These are phyloP conservation scores for Cucurbita argyrosperma DNA, from an alignment of 306 rosid species.

Conservation along the genomic window DNA sequence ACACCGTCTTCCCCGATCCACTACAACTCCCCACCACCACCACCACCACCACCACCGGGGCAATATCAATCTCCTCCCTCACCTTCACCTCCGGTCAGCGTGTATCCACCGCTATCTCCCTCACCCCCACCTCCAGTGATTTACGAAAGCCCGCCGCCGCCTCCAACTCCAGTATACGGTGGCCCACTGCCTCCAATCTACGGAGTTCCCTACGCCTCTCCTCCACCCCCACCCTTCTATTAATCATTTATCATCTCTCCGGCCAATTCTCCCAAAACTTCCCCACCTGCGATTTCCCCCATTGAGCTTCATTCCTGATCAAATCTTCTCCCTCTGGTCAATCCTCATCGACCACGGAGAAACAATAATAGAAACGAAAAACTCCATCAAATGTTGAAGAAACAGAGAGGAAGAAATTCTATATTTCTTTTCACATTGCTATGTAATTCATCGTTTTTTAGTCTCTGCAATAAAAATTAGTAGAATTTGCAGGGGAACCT, in stretches of 20 bases:
- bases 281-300: neutral
- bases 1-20: neutral
- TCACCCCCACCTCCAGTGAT: conserved; percentile 10
- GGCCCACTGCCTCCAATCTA: conserved; percentile 9
- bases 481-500: neutral
- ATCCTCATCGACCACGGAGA: neutral
- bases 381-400: neutral
- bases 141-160: conserved; percentile 9
- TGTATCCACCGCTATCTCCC: neutral
- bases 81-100: neutral
- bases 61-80: conserved; percentile 9
- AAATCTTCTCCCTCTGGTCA: neutral
- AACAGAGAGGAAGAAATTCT: neutral
- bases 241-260: neutral
- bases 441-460: neutral
- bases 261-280: neutral
- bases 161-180: conserved; percentile 15
- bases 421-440: neutral
- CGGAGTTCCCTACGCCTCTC: conserved; percentile 5
- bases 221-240: conserved; percentile 7
- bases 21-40: neutral
- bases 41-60: neutral
- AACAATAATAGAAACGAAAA: neutral
- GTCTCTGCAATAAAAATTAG: neutral
- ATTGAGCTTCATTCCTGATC: too few species aligned